Evolutionary conservation across 345 rosid species (phyloP).

Genomic region (Hibiscus trionum): DNA sequence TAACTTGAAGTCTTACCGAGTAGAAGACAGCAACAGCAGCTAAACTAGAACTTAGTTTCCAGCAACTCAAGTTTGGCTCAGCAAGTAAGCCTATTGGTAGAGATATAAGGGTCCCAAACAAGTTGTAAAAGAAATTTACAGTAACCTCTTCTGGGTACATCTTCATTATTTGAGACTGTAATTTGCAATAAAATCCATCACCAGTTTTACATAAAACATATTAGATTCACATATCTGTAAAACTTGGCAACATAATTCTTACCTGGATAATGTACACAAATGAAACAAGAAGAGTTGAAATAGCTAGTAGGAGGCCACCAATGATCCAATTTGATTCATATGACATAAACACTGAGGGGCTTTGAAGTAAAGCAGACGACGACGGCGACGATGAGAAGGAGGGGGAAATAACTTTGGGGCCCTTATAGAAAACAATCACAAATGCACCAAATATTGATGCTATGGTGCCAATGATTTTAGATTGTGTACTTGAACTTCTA

Average conservation of each 20-base stretch:
- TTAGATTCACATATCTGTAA: no score
- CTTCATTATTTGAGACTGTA: constrained; percentile 10
- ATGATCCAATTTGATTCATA: constrained; percentile 47
- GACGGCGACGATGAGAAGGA: background rate
- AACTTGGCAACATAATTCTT: background rate
- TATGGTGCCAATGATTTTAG: constrained; percentile 68
- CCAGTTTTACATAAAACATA: background rate
- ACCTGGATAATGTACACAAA: constrained; percentile 61
- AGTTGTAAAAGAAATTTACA: constrained; percentile 3
- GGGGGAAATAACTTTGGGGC: constrained; percentile 43
- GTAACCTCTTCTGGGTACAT: constrained; percentile 1
- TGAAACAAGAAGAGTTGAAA: constrained; percentile 53
- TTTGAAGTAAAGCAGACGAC: constrained; percentile 7
- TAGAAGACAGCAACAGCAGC: background rate
- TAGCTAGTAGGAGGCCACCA: constrained; percentile 59
- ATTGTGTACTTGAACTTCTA: constrained; percentile 59
- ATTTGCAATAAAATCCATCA: background rate
- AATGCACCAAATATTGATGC: constrained; percentile 1
- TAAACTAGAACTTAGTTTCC: background rate
- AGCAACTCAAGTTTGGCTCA: constrained; percentile 4
- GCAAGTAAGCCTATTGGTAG: constrained; percentile 2
- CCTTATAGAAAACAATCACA: constrained; percentile 16
- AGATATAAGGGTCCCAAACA: background rate
- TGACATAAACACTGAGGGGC: background rate
- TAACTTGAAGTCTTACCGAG: background rate